Conservation (phyloP, 441 rosid species). For the Eutrema salsugineum region DNA sequence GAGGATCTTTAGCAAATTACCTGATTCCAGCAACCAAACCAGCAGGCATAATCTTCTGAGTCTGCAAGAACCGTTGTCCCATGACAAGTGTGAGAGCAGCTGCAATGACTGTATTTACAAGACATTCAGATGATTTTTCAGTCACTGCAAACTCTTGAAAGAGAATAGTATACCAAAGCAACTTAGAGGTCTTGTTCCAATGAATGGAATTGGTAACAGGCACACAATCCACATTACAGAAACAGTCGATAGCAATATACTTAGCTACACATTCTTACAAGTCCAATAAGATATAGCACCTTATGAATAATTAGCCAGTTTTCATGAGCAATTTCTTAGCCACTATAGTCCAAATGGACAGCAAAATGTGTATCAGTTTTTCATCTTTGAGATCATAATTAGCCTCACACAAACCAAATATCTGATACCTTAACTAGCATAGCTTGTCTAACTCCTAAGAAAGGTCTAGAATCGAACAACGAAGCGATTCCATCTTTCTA, state of each 20-base stretch:
- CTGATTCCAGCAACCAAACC: conserved; percentile 86
- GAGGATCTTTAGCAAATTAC: conserved; percentile 24
- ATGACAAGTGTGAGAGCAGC: conserved; percentile 59
- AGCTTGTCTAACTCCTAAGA: too few species aligned
- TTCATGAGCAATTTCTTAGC: neutral
- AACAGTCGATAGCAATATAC: neutral
- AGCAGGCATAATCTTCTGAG: conserved; percentile 92
- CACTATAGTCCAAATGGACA: neutral
- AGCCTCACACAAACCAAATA: neutral
- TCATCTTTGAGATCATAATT: neutral
- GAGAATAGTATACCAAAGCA: neutral
- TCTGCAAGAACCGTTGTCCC: conserved; percentile 83
- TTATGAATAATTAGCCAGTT: neutral
- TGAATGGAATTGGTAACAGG: neutral
- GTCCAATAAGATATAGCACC: neutral
- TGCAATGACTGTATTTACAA: conserved; percentile 52
- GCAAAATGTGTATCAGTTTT: neutral
- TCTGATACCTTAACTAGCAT: too few species aligned
- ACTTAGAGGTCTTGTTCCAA: neutral
- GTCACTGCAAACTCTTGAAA: neutral
- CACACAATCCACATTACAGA: neutral
- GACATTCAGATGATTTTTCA: conserved; percentile 1
- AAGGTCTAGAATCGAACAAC: neutral
- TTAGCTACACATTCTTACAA: neutral
- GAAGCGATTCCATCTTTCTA: neutral